These are phyloP conservation scores for Hortiboletus campestris DNA, from an alignment of 768 basidiomycete species.

Conservation along the genomic window DNA sequence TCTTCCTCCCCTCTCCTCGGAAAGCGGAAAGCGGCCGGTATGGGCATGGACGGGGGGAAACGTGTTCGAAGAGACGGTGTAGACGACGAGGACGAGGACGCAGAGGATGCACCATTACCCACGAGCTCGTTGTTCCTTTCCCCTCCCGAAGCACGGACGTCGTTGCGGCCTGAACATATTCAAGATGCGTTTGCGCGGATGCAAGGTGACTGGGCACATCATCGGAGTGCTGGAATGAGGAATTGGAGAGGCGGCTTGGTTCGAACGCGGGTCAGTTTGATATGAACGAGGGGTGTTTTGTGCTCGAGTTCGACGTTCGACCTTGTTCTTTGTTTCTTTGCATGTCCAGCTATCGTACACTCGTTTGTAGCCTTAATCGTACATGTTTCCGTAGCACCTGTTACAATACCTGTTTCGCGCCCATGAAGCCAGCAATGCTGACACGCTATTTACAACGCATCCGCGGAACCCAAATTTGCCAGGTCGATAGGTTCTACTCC, in stretches of 20 bases:
- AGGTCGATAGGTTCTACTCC: no score
- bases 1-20: constrained; percentile 57
- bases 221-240: constrained; percentile 80
- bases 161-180: constrained; percentile 81
- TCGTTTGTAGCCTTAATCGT: constrained; percentile 2
- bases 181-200: constrained; percentile 89
- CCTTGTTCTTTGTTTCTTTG: background rate
- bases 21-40: constrained; percentile 60
- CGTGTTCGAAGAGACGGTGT: constrained; percentile 47
- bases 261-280: constrained; percentile 76
- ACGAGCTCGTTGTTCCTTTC: constrained; percentile 75
- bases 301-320: background rate
- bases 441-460: no score
- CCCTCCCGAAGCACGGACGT: constrained; percentile 77
- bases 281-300: constrained; percentile 36
- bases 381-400: no score
- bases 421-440: no score
- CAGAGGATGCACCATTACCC: constrained; percentile 65
- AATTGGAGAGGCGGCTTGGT: constrained; percentile 88
- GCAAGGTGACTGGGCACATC: constrained; percentile 82
- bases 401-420: no score
- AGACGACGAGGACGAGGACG: constrained; percentile 54
- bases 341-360: background rate
- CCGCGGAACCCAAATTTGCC: no score
- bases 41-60: constrained; percentile 43